phyloP scores from a whole-genome alignment of 2,329 filamentous ascomycete species.

The Hypoxylon sp. region DNA sequence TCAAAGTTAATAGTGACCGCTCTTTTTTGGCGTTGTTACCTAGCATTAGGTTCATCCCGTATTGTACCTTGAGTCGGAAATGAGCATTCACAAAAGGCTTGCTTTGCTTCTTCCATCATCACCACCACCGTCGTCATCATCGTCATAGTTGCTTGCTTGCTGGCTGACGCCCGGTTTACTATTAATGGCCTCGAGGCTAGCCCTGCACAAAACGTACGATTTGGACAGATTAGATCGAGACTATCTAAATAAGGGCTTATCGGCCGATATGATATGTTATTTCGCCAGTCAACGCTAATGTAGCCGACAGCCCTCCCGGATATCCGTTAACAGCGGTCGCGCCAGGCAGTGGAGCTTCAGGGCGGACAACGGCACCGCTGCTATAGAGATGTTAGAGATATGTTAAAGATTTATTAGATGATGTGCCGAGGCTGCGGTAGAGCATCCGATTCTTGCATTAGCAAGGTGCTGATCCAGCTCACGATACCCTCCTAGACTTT shows the following conservation, averaged over 20 bases:
- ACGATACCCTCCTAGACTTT: slow-evolving; percentile 21
- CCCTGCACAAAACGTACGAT: slow-evolving; percentile 45
- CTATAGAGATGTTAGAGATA: slow-evolving; percentile 11
- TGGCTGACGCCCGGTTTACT: slow-evolving; percentile 25
- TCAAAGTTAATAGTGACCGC: slow-evolving; percentile 42
- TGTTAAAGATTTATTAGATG: slow-evolving; percentile 13
- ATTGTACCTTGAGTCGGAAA: not conserved
- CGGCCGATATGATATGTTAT: slow-evolving; percentile 40
- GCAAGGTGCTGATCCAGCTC: slow-evolving; percentile 23
- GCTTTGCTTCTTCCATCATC: slow-evolving; percentile 1
- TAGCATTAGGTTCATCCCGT: slow-evolving; percentile 3
- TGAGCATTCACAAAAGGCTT: not conserved
- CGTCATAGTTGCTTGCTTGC: slow-evolving; percentile 27
- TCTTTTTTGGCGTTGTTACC: slow-evolving; percentile 26
- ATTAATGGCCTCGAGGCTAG: slow-evolving; percentile 34
- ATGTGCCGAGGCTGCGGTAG: slow-evolving; percentile 37
- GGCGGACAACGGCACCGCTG: slow-evolving; percentile 31
- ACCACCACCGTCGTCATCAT: slow-evolving; percentile 3
- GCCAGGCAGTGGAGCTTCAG: slow-evolving; percentile 35
- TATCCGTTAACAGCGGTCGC: slow-evolving; percentile 38
- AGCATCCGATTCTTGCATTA: slow-evolving; percentile 29
- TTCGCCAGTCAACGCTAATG: slow-evolving; percentile 40
- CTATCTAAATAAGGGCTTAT: slow-evolving; percentile 38
- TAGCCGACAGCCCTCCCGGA: slow-evolving; percentile 39
- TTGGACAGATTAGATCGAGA: slow-evolving; percentile 41